Conservation (phyloP, 140 eudicot species). For the Bidens hawaiensis region DNA sequence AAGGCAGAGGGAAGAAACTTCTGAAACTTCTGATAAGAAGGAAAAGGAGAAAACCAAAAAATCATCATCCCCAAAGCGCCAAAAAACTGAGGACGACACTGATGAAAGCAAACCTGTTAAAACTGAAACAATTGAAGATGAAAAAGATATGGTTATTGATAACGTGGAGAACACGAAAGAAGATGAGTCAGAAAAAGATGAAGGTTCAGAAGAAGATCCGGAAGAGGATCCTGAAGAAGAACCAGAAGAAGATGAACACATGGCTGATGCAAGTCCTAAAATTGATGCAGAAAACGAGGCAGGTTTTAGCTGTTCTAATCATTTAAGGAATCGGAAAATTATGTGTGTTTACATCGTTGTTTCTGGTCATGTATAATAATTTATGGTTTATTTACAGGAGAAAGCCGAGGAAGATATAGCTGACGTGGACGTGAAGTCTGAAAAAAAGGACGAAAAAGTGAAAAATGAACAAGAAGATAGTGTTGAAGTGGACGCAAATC, state of each 20-base stretch:
- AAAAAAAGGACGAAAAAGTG: slow-evolving; percentile 21
- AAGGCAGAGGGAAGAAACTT: slow-evolving; percentile 63
- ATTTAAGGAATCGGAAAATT: neutral
- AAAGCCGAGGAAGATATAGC: slow-evolving; percentile 27
- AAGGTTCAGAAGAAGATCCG: slow-evolving; percentile 29
- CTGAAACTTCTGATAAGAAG: slow-evolving; percentile 49
- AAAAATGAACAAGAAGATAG: slow-evolving; percentile 30
- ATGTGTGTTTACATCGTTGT: neutral
- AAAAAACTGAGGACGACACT: slow-evolving; percentile 35
- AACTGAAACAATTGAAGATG: slow-evolving; percentile 37
- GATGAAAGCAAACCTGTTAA: slow-evolving; percentile 34
- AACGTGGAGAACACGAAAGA: slow-evolving; percentile 29
- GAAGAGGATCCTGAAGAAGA: slow-evolving; percentile 40
- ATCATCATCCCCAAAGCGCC: slow-evolving; percentile 55
- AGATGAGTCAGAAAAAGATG: slow-evolving; percentile 39
- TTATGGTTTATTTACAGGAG: slow-evolving; percentile 26
- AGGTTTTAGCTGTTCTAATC: slow-evolving; percentile 8
- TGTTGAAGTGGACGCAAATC: slow-evolving; percentile 18
- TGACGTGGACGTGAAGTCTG: slow-evolving; percentile 29
- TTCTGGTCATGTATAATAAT: neutral
- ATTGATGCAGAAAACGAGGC: slow-evolving; percentile 32
- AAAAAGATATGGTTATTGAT: slow-evolving; percentile 29
- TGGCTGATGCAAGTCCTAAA: slow-evolving; percentile 32
- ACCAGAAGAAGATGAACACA: slow-evolving; percentile 58
- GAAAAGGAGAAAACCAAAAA: slow-evolving; percentile 41